A percentile compares a stretch with the other conserved stretches of the same genome.
Conservation (phyloP, 1,284 basidiomycete genomes). For the Boletus austroedulis region DNA sequence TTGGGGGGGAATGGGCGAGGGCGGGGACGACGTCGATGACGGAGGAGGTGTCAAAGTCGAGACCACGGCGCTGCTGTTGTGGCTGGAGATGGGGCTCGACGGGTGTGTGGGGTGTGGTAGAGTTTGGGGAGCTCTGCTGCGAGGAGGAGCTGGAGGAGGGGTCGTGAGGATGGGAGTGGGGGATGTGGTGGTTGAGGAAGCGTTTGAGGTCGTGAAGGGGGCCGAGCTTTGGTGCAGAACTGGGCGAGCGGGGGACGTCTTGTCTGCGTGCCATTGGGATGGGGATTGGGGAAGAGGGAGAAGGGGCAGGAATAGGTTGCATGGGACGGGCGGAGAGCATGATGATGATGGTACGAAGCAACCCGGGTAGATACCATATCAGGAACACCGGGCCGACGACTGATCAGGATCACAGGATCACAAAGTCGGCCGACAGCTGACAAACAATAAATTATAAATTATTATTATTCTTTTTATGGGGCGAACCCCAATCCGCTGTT, state of each 20-base stretch:
- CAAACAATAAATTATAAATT: too few relatives aligned
- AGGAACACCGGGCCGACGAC: slow-evolving; percentile 13
- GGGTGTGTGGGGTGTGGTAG: slow-evolving; percentile 36
- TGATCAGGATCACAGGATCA: slow-evolving; percentile 16
- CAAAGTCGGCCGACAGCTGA: slow-evolving; percentile 13
- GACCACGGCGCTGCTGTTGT: slow-evolving; percentile 37
- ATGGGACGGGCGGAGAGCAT: slow-evolving; percentile 49
- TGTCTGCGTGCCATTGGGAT: slow-evolving; percentile 7
- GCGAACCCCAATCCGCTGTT: not conserved
- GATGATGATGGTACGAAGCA: not conserved
- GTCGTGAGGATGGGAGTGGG: slow-evolving; percentile 49
- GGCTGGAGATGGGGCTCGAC: slow-evolving; percentile 37
- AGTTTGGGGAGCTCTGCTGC: slow-evolving; percentile 20
- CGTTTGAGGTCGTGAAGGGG: slow-evolving; percentile 88
- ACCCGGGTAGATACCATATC: slow-evolving; percentile 16
- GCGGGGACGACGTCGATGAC: slow-evolving; percentile 35
- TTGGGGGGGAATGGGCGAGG: slow-evolving; percentile 17
- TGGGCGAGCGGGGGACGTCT: slow-evolving; percentile 15
- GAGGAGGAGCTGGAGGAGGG: slow-evolving; percentile 21
- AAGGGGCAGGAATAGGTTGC: slow-evolving; percentile 27
- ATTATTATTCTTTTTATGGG: too few relatives aligned
- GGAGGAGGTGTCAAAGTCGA: slow-evolving; percentile 39
- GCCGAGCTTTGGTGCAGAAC: slow-evolving; percentile 44
- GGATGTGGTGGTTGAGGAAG: slow-evolving; percentile 87
- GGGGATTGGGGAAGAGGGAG: slow-evolving; percentile 1